phyloP scores from a whole-genome alignment of 2,329 filamentous ascomycete genomes.

The Microthyrium microscopicum region DNA sequence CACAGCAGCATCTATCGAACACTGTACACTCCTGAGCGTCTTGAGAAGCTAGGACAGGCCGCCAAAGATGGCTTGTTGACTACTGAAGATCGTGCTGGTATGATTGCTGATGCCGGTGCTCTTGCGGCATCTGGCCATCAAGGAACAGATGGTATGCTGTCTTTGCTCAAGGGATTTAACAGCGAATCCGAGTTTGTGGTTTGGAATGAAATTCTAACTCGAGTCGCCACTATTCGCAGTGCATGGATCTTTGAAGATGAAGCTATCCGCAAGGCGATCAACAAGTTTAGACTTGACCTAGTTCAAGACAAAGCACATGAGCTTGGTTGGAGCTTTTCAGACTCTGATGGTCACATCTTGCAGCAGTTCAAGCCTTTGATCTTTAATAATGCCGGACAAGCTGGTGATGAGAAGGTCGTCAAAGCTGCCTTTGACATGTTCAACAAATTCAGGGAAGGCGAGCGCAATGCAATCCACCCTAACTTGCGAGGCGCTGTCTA shows the following conservation, averaged over 20 bases:
- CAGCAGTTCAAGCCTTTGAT: conserved; percentile 91
- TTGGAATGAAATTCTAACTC: conserved; percentile 79
- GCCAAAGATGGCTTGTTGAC: conserved; percentile 65
- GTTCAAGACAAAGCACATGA: conserved; percentile 67
- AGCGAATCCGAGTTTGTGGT: conserved; percentile 77
- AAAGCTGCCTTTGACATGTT: conserved; percentile 82
- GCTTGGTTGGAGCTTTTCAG: conserved; percentile 74
- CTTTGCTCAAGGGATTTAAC: conserved; percentile 69
- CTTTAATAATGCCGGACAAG: conserved; percentile 67
- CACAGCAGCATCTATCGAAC: conserved; percentile 88
- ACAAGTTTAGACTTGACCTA: conserved; percentile 67
- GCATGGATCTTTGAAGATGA: conserved; percentile 83
- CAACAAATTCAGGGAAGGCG: conserved; percentile 62
- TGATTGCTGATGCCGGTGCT: conserved; percentile 77
- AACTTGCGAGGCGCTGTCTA: conserved; percentile 83
- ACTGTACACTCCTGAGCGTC: conserved; percentile 65
- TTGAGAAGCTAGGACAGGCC: conserved; percentile 74
- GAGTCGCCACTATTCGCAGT: conserved; percentile 59
- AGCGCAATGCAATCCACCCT: conserved; percentile 69
- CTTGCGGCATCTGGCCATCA: conserved; percentile 82
- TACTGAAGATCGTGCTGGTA: conserved; percentile 83
- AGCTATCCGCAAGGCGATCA: conserved; percentile 55
- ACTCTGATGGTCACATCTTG: conserved; percentile 71
- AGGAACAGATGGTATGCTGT: conserved; percentile 78
- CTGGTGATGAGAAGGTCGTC: conserved; percentile 63